phyloP scores from a whole-genome alignment of 2,329 filamentous ascomycete species.

The Venturia nashicola region DNA sequence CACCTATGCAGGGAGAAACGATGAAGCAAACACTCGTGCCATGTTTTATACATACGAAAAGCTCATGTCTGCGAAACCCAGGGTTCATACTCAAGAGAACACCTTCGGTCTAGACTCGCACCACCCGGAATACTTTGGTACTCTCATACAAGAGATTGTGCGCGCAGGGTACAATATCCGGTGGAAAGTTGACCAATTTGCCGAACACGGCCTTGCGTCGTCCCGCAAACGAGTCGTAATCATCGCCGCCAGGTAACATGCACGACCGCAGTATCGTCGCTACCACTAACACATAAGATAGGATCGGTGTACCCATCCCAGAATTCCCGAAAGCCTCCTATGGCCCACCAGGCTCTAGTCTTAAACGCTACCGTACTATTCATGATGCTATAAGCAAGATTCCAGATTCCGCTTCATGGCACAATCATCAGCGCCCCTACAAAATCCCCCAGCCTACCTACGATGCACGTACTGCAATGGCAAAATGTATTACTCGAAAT shows the following conservation, averaged over 20 bases:
- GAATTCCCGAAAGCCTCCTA: constrained; percentile 3
- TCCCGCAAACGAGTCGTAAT: not conserved
- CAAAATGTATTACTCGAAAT: not conserved
- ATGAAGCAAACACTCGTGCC: not conserved
- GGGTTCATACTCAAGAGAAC: constrained; percentile 4
- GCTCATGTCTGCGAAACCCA: not conserved
- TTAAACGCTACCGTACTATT: not conserved
- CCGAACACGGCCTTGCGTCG: not conserved
- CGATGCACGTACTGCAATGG: not conserved
- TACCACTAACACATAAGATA: not conserved
- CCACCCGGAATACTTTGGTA: not conserved
- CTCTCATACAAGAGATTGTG: not conserved
- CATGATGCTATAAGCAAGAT: not conserved
- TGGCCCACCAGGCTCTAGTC: not conserved
- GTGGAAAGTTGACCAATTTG: constrained; percentile 6
- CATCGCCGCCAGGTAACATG: constrained; percentile 4
- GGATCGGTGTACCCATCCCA: not conserved
- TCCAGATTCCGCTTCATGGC: not conserved
- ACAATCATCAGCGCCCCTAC: not conserved
- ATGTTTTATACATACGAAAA: not conserved
- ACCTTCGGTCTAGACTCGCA: constrained; percentile 1
- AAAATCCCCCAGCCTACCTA: not conserved
- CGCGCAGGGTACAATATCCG: not conserved
- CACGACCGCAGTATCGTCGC: too few species aligned
- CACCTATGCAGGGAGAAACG: not conserved